These are phyloP conservation scores for Ganoderma resinaceum DNA, from an alignment of 1,284 basidiomycete species.

Conservation along the genomic window DNA sequence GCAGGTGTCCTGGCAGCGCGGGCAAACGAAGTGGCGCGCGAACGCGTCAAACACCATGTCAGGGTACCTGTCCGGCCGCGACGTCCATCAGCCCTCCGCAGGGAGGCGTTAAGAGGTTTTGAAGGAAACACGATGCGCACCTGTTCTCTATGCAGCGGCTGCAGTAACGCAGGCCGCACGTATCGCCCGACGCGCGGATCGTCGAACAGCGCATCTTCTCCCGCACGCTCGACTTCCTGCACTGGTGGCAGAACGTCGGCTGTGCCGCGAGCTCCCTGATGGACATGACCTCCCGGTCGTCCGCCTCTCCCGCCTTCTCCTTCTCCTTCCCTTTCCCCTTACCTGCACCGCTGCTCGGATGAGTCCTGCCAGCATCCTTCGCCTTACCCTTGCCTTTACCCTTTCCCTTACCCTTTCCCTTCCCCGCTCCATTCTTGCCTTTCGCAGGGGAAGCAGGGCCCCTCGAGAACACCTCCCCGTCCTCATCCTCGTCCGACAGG, in stretches of 20 bases:
- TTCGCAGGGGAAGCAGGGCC: background rate
- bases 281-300: background rate
- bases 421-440: conserved; percentile 8
- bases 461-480: background rate
- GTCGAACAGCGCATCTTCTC: conserved; percentile 39
- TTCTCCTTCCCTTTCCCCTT: conserved; percentile 21
- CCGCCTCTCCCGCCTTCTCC: background rate
- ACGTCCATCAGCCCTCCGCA: background rate
- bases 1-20: conserved; percentile 34
- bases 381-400: conserved; percentile 14
- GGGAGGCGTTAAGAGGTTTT: too few relatives aligned
- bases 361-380: conserved; percentile 9
- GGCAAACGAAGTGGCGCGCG: conserved; percentile 34
- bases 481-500: background rate
- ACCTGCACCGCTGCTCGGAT: background rate
- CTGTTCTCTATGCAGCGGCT: conserved; percentile 35
- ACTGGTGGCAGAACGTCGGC: conserved; percentile 39
- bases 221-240: conserved; percentile 26
- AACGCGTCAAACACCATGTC: conserved; percentile 35
- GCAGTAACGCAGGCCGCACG: conserved; percentile 38
- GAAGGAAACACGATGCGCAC: conserved; percentile 23
- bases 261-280: conserved; percentile 15
- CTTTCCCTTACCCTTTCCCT: conserved; percentile 13
- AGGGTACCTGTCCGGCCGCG: conserved; percentile 31
- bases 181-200: conserved; percentile 24